Percentiles rank a stretch among this genome's conserved stretches.
Evolutionary conservation across 2,329 filamentous ascomycete species (phyloP).

Genomic region (Cadophora luteo-olivacea): DNA sequence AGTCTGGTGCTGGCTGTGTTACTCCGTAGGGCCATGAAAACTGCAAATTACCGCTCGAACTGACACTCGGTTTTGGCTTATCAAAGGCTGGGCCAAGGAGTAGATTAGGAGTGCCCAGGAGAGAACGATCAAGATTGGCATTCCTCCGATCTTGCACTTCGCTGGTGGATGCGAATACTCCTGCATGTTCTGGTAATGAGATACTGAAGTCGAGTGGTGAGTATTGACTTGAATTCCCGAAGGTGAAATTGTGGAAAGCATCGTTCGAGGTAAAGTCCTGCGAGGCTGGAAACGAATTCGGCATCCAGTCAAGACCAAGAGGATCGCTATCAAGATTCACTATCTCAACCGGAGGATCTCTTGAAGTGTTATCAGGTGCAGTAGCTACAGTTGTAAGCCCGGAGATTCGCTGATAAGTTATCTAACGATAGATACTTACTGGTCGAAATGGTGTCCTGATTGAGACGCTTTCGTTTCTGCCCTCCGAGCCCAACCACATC

Average conservation of each 20-base stretch:
- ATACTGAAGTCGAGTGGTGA: conserved; percentile 5
- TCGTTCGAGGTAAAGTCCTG: conserved; percentile 11
- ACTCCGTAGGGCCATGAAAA: background rate
- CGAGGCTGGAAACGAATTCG: background rate
- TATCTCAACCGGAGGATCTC: background rate
- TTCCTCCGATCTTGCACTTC: background rate
- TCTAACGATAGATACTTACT: background rate
- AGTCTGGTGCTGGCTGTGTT: background rate
- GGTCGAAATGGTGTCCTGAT: background rate
- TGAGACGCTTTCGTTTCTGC: conserved; percentile 7
- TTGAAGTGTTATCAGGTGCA: background rate
- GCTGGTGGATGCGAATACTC: background rate
- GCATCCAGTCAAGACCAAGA: conserved; percentile 19
- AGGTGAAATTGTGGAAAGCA: conserved; percentile 13
- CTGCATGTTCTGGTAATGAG: background rate
- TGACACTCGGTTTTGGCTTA: background rate
- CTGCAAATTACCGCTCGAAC: background rate
- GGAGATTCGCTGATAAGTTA: background rate
- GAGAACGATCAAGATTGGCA: background rate
- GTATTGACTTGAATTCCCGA: background rate
- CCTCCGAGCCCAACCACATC: background rate
- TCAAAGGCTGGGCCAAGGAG: background rate
- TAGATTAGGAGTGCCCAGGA: background rate
- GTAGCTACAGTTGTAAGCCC: background rate
- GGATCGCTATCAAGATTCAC: conserved; percentile 13